phyloP scores from a whole-genome alignment of 805 yeast genomes.

The Metschnikowia orientalis region DNA sequence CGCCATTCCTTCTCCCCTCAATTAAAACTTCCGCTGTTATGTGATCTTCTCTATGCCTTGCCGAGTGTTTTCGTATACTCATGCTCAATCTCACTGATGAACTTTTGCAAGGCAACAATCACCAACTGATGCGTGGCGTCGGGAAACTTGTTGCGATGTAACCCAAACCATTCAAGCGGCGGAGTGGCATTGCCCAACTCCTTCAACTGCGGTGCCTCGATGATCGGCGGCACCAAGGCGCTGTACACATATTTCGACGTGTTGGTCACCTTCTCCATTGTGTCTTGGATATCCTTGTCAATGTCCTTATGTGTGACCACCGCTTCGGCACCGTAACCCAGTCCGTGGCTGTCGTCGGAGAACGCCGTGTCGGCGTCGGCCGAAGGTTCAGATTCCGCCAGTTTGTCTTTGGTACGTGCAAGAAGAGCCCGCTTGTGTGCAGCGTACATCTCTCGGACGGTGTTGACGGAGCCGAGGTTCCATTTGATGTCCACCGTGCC shows the following conservation, averaged over 20 bases:
- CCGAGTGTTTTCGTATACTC: constrained; percentile 50
- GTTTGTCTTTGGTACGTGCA: constrained; percentile 43
- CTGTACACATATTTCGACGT: constrained; percentile 48
- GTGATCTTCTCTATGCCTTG: constrained; percentile 28
- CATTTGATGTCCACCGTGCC: constrained; percentile 89
- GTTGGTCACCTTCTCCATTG: constrained; percentile 33
- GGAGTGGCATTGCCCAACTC: constrained; percentile 98
- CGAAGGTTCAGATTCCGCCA: constrained; percentile 11
- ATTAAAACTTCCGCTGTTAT: too few relatives aligned
- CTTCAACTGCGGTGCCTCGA: constrained; percentile 83
- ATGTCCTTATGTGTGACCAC: constrained; percentile 17
- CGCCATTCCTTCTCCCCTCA: too few relatives aligned
- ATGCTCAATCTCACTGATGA: constrained; percentile 64
- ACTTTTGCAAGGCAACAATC: constrained; percentile 66
- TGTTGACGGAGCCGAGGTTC: constrained; percentile 89
- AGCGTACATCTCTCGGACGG: constrained; percentile 88
- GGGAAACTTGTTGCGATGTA: constrained; percentile 83
- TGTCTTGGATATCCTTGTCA: constrained; percentile 36
- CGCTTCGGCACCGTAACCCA: constrained; percentile 3
- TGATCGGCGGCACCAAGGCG: constrained; percentile 70
- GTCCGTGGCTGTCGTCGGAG: constrained; percentile 4
- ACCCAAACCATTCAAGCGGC: constrained; percentile 96
- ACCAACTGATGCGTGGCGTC: constrained; percentile 78
- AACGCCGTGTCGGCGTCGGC: constrained; percentile 22
- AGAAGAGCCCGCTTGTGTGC: constrained; percentile 72